These are phyloP conservation scores for Lactifluus hygrophoroides DNA, from an alignment of 768 basidiomycete genomes.

Conservation along the genomic window DNA sequence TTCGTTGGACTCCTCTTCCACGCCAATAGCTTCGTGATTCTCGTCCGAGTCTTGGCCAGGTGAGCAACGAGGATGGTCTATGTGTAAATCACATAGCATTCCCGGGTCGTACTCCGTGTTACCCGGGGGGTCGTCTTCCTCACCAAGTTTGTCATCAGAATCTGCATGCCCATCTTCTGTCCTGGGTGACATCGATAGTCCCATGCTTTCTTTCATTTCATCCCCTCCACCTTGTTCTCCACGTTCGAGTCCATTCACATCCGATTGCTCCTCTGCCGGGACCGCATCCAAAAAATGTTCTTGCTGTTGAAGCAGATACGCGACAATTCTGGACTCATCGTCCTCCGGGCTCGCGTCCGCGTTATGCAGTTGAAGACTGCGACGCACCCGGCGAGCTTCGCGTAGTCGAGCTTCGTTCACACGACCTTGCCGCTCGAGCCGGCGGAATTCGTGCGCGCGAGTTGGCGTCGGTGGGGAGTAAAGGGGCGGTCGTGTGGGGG, in stretches of 20 bases:
- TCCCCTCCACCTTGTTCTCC: not conserved
- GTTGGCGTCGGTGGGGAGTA: slow-evolving; percentile 24
- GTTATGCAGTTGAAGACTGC: not conserved
- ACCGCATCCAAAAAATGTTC: not conserved
- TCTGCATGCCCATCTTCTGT: not conserved
- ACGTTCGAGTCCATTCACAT: not conserved
- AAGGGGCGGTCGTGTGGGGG: not conserved
- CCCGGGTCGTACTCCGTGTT: not conserved
- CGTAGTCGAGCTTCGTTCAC: slow-evolving; percentile 12
- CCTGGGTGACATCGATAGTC: not conserved
- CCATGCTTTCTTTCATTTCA: not conserved
- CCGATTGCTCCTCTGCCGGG: not conserved
- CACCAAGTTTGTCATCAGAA: not conserved
- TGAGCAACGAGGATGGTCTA: not conserved
- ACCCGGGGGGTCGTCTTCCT: not conserved
- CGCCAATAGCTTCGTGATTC: not conserved
- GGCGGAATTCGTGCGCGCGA: slow-evolving; percentile 19
- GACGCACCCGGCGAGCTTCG: slow-evolving; percentile 6
- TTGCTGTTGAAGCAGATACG: not conserved
- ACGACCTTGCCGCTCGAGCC: slow-evolving; percentile 11
- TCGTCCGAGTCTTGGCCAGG: not conserved
- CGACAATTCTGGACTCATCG: not conserved
- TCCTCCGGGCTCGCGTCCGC: not conserved
- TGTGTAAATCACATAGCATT: not conserved
- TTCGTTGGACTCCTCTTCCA: too few species aligned